A percentile compares a stretch with the other conserved stretches of the same genome.
These are phyloP conservation scores for Kwoniella newhampshirensis DNA, from an alignment of 768 basidiomycete genomes.

Conservation along the genomic window DNA sequence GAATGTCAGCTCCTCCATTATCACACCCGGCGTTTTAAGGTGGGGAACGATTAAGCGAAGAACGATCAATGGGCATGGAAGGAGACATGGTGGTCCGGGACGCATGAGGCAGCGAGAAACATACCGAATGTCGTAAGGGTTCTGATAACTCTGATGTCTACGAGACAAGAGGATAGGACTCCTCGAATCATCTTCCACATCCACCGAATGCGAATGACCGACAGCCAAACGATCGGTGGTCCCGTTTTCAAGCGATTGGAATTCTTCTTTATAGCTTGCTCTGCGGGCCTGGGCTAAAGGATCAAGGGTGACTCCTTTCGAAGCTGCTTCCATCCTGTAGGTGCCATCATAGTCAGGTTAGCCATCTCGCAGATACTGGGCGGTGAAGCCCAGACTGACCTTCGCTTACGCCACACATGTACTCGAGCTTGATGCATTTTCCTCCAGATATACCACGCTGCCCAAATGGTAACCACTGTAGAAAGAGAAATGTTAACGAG, in stretches of 20 bases:
- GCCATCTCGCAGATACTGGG: background rate
- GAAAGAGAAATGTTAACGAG: background rate
- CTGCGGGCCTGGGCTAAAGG: constrained; percentile 3
- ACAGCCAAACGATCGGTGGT: too few relatives aligned
- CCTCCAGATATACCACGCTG: constrained; percentile 64
- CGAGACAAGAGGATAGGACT: constrained; percentile 29
- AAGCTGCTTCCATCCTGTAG: constrained; percentile 32
- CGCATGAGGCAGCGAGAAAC: constrained; percentile 4
- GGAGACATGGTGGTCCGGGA: too few relatives aligned
- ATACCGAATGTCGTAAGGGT: constrained; percentile 41
- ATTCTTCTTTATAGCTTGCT: constrained; percentile 22
- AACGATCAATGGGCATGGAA: too few relatives aligned
- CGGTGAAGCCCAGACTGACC: constrained; percentile 26
- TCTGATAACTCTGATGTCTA: constrained; percentile 25
- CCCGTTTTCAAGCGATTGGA: background rate
- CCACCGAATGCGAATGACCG: background rate
- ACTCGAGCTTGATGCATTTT: constrained; percentile 49
- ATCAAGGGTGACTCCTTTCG: constrained; percentile 26
- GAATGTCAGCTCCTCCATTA: too few relatives aligned
- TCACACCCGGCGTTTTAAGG: too few relatives aligned
- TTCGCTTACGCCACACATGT: constrained; percentile 44
- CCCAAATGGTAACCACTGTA: constrained; percentile 42
- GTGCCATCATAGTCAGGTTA: background rate
- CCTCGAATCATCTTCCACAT: constrained; percentile 34
- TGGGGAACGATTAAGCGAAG: too few relatives aligned